phyloP scores from a whole-genome alignment of 495 filamentous ascomycete genomes.

The Choiromyces venosus region DNA sequence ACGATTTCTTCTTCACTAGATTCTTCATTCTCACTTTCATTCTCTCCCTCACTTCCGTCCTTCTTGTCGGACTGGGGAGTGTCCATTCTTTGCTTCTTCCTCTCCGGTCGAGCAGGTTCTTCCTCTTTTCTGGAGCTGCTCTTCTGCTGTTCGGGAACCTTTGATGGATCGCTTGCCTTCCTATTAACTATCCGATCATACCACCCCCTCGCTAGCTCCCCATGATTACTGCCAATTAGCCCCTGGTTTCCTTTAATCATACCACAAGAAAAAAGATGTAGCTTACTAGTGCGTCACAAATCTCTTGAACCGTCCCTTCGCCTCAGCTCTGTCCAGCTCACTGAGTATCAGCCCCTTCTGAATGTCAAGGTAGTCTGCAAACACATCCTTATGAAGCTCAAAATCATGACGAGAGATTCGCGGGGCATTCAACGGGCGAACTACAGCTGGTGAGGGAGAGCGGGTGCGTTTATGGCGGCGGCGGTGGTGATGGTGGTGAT shows the following conservation, averaged over 20 bases:
- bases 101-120: background rate
- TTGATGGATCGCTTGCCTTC: slow-evolving; percentile 33
- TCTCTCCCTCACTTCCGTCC: slow-evolving; percentile 8
- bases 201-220: slow-evolving; percentile 89
- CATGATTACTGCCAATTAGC: slow-evolving; percentile 65
- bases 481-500: slow-evolving; percentile 16
- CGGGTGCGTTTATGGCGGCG: slow-evolving; percentile 26
- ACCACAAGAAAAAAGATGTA: background rate
- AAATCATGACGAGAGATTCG: slow-evolving; percentile 63
- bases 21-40: slow-evolving; percentile 32
- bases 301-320: slow-evolving; percentile 85
- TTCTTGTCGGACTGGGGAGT: slow-evolving; percentile 18
- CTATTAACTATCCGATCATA: slow-evolving; percentile 61
- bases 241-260: slow-evolving; percentile 1
- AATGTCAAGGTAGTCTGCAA: slow-evolving; percentile 81
- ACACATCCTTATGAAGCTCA: slow-evolving; percentile 59
- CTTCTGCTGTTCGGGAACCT: background rate
- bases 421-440: slow-evolving; percentile 63
- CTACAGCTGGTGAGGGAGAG: slow-evolving; percentile 19
- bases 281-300: slow-evolving; percentile 81
- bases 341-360: slow-evolving; percentile 69
- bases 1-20: slow-evolving; percentile 52
- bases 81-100: slow-evolving; percentile 13
- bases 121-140: background rate
- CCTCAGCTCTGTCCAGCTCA: slow-evolving; percentile 61